Base-by-base conservation (phyloP, 2,329 filamentous ascomycete genomes). In the Pezicula carpinea region DNA sequence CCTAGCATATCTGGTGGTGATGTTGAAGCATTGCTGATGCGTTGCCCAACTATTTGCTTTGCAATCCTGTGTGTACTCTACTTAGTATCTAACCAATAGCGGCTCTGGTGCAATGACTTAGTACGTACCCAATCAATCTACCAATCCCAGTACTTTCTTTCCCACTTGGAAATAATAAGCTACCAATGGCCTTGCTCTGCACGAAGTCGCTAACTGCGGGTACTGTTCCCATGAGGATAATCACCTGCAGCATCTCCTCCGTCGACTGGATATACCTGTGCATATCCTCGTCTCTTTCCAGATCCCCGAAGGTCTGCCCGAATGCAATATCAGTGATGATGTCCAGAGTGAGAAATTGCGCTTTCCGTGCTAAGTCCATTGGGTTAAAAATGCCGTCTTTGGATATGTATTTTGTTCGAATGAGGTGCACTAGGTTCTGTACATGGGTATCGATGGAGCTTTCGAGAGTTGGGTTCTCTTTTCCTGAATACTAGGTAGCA, bases 281-380 rank as follows among this genome's bases (percentile, higher is more conserved):
- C 17, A 38, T 5, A 38, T 38, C 34, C 34, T 66, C 57, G 49
- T 80, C 74, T 6, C 69, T 64, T 18, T 64, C 63, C 13, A 81
- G 64, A 53, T 74, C 73, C 4, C 77, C 76, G 50, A 79, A 79
- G 0, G 74, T 56, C 11, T 68, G 58, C 7, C 76, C 75, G 7
- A 78, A 70, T 0, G 72, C 72, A 15, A 79, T 62, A 26, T 76
- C 69, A 14, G 70, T 73, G 35, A 80, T 75, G 3, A 74, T 72
- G 44, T 80, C 76, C 1, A 79, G 61, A 1, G 75, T 70, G 47
- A 79, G 75, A 64, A 69, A 77, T 17, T 74, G 72, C 2, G 71
- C 69, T 51, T 76, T 75, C 36, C 66, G 61, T 15, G 73, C 71
- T 34, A 80, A 58, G 52, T 81, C 74, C 50, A 79, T 64, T 0